Percentiles rank a stretch among this genome's conserved stretches.
Conservation (phyloP, 805 yeast genomes). For the Ogataea salicorniae region DNA sequence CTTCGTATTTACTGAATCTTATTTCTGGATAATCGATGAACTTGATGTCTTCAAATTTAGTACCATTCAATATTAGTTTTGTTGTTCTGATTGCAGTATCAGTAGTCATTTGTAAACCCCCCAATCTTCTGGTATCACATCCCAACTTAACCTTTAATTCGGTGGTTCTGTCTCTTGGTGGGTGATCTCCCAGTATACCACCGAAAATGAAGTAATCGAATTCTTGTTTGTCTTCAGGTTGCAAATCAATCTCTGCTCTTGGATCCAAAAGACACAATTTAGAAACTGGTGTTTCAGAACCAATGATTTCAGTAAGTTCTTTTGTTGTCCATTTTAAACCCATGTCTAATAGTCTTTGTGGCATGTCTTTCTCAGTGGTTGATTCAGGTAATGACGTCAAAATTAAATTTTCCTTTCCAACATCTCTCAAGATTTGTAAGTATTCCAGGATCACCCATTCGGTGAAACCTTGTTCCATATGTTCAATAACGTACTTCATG, state of each 20-base stretch:
- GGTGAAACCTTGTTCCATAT: constrained; percentile 95
- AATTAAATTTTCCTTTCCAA: constrained; percentile 70
- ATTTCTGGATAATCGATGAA: constrained; percentile 94
- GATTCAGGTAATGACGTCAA: constrained; percentile 69
- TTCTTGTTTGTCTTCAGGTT: constrained; percentile 57
- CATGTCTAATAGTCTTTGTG: constrained; percentile 48
- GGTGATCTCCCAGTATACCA: constrained; percentile 93
- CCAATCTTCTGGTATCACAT: constrained; percentile 81
- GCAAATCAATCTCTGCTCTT: constrained; percentile 67
- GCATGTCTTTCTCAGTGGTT: constrained; percentile 60
- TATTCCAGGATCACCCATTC: constrained; percentile 94
- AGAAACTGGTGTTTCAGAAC: constrained; percentile 35
- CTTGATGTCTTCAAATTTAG: constrained; percentile 62
- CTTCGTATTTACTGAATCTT: constrained; percentile 79
- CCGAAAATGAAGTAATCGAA: constrained; percentile 94
- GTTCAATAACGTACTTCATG: constrained; percentile 93
- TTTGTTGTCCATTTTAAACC: constrained; percentile 80
- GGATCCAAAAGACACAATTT: constrained; percentile 87
- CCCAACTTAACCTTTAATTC: constrained; percentile 79
- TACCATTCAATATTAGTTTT: constrained; percentile 63
- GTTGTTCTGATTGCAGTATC: constrained; percentile 96
- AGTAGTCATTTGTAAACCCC: constrained; percentile 91
- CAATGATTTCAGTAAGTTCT: constrained; percentile 55
- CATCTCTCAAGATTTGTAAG: constrained; percentile 72
- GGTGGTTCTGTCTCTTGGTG: constrained; percentile 89